Evolutionary conservation across 2,329 filamentous ascomycete genomes (phyloP).

Genomic region (Beauveria sp.): DNA sequence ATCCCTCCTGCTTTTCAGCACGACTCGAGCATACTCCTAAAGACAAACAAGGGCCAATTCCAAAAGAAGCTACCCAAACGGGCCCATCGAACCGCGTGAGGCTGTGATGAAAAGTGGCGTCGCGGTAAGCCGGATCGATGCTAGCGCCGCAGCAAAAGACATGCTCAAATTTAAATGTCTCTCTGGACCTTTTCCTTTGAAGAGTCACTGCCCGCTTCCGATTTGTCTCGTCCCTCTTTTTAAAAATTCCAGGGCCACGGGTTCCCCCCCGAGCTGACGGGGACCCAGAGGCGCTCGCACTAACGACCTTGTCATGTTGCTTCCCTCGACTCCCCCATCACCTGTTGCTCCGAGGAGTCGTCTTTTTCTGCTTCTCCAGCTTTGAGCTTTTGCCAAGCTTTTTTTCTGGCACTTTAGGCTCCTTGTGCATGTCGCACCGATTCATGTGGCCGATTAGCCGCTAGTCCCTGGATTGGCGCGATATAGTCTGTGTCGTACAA

Average conservation of each 20-base stretch:
- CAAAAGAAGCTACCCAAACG: not conserved
- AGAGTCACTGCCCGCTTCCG: not conserved
- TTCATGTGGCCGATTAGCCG: slow-evolving; percentile 2
- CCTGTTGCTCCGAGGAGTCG: not conserved
- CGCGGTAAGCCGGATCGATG: slow-evolving; percentile 6
- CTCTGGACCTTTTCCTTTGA: not conserved
- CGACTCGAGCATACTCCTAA: too few relatives aligned
- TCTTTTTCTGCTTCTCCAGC: not conserved
- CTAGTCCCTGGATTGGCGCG: not conserved
- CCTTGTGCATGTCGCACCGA: slow-evolving; percentile 7
- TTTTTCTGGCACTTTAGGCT: not conserved
- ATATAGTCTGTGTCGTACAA: not conserved
- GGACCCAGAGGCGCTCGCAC: not conserved
- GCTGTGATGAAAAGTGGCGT: slow-evolving; percentile 9
- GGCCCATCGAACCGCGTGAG: not conserved
- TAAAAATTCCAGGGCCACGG: not conserved
- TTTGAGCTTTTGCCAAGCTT: slow-evolving; percentile 7
- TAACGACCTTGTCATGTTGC: slow-evolving; percentile 7
- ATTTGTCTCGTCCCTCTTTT: slow-evolving; percentile 4
- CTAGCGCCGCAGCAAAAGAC: not conserved
- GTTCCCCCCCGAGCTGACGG: not conserved
- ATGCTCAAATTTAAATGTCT: slow-evolving; percentile 8
- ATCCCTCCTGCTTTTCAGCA: not conserved
- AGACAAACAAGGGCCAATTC: not conserved
- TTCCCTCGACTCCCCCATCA: slow-evolving; percentile 9